A percentile compares a stretch with the other conserved stretches of the same genome.
These are phyloP conservation scores for Pilatotrama ljubarskyi DNA, from an alignment of 768 basidiomycete genomes.

Conservation along the genomic window DNA sequence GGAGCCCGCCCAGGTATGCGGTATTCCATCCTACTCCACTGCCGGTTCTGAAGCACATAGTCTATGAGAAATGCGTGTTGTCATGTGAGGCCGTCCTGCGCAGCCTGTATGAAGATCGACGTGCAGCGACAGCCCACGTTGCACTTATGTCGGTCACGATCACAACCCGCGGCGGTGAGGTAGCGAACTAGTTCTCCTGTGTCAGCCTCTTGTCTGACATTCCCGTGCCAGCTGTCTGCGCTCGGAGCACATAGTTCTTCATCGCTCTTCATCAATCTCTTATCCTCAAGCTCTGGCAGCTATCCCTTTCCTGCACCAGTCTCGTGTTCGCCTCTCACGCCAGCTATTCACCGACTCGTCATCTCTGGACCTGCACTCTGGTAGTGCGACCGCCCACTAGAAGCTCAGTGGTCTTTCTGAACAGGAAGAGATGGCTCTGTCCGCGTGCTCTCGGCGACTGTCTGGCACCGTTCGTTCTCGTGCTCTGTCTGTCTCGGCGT, in stretches of 20 bases:
- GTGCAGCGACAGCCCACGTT: background rate
- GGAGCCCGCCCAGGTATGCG: no score
- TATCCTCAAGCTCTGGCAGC: slow-evolving; percentile 8
- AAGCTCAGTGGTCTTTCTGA: background rate
- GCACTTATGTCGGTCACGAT: slow-evolving; percentile 8
- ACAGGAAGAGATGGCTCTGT: background rate
- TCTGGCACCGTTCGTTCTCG: slow-evolving; percentile 8
- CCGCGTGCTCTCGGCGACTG: slow-evolving; percentile 9
- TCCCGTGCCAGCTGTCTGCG: background rate
- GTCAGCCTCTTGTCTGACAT: slow-evolving; percentile 7
- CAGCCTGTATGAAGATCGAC: background rate
- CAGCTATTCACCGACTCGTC: background rate
- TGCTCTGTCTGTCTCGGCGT: slow-evolving; percentile 3
- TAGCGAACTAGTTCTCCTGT: background rate
- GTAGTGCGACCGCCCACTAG: slow-evolving; percentile 1
- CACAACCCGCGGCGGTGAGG: background rate
- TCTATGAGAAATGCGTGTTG: background rate
- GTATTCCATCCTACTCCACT: background rate
- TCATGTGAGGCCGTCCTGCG: slow-evolving; percentile 2
- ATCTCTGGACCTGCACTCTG: background rate
- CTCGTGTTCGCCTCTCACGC: background rate
- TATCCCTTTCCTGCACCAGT: background rate
- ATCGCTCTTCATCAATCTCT: background rate
- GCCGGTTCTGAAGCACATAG: background rate
- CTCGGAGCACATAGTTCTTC: background rate